phyloP scores from a whole-genome alignment of 768 basidiomycete species.

The Tephrocybe sp. region DNA sequence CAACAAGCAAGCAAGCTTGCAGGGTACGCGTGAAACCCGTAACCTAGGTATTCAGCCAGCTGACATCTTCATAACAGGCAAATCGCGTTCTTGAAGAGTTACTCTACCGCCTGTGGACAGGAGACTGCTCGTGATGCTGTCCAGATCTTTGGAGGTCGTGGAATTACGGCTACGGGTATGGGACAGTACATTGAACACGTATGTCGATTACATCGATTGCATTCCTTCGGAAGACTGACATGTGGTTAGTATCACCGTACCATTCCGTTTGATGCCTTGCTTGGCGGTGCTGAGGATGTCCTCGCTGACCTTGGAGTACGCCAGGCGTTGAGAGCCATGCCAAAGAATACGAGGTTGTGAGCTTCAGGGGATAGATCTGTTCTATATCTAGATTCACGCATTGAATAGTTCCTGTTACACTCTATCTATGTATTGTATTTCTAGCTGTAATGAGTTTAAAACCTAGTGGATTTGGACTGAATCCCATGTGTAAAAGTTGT shows the following conservation, averaged over 20 bases:
- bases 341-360: conserved; percentile 56
- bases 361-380: neutral
- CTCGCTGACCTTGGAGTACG: conserved; percentile 64
- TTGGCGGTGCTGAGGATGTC: conserved; percentile 72
- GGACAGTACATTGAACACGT: conserved; percentile 74
- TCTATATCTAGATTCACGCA: neutral
- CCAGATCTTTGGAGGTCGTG: conserved; percentile 81
- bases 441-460: no score
- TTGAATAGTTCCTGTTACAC: neutral
- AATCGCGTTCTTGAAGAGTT: conserved; percentile 74
- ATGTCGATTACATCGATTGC: conserved; percentile 21
- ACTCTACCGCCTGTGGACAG: conserved; percentile 57
- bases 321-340: conserved; percentile 62
- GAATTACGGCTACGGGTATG: conserved; percentile 82
- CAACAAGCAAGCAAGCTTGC: conserved; percentile 76
- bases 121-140: conserved; percentile 60
- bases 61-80: conserved; percentile 33
- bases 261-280: conserved; percentile 64
- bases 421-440: neutral
- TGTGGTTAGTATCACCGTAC: conserved; percentile 56
- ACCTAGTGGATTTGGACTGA: no score
- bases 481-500: no score
- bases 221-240: neutral
- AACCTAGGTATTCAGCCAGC: neutral
- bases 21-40: conserved; percentile 40